These are phyloP conservation scores for Mallotus repandus DNA, from an alignment of 441 rosid genomes.

Conservation along the genomic window DNA sequence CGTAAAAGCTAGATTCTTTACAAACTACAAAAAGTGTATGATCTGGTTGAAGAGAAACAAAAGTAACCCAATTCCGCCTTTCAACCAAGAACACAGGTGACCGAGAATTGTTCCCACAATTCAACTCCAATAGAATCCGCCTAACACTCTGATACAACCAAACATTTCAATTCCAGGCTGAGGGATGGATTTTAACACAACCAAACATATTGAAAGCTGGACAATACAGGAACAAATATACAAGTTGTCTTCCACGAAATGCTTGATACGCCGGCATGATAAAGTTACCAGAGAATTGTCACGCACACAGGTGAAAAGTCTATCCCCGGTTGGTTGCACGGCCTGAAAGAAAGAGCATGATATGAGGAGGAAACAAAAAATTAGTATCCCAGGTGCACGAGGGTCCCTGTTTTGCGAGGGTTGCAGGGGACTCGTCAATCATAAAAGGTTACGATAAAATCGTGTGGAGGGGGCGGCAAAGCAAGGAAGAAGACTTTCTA, in stretches of 20 bases:
- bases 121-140: not conserved
- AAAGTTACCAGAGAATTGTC: not conserved
- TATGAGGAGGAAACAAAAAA: not conserved
- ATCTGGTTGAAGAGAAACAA: not conserved
- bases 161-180: not conserved
- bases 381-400: too few species aligned
- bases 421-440: not conserved
- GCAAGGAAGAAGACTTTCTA: constrained; percentile 29
- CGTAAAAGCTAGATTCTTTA: too few species aligned
- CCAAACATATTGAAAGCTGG: not conserved
- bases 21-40: too few species aligned
- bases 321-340: not conserved
- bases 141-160: not conserved
- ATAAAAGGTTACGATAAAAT: not conserved
- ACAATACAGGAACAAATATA: not conserved
- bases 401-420: not conserved
- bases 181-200: not conserved
- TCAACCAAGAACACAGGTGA: not conserved
- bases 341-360: not conserved
- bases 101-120: not conserved
- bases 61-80: not conserved
- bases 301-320: not conserved
- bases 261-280: not conserved
- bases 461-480: not conserved
- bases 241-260: not conserved